Evolutionary conservation across 1,139 yeast genomes (phyloP).

Genomic region (Dujonia santamariae): DNA sequence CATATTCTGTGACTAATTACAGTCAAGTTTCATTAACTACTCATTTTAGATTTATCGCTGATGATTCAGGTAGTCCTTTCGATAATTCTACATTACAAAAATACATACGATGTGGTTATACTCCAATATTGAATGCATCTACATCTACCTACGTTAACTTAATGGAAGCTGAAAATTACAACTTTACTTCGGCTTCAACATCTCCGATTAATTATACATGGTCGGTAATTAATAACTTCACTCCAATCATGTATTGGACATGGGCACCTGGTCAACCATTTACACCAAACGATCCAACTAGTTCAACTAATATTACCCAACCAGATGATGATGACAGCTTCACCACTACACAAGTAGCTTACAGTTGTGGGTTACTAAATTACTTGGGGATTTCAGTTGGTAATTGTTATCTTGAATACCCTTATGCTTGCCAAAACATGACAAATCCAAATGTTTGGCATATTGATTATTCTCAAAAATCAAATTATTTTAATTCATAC

Average conservation of each 20-base stretch:
- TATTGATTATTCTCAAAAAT: slow-evolving; percentile 26
- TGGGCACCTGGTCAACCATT: slow-evolving; percentile 63
- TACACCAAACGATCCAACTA: slow-evolving; percentile 1
- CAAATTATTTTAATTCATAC: slow-evolving; percentile 52
- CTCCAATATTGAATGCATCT: slow-evolving; percentile 50
- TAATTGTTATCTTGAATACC: slow-evolving; percentile 57
- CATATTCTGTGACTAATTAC: too few relatives aligned
- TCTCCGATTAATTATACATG: slow-evolving; percentile 6
- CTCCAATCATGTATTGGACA: slow-evolving; percentile 56
- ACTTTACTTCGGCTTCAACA: background rate
- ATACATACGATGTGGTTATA: slow-evolving; percentile 52
- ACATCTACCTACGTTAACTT: background rate
- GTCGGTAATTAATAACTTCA: slow-evolving; percentile 19
- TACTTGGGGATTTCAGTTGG: slow-evolving; percentile 54
- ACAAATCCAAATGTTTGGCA: slow-evolving; percentile 46
- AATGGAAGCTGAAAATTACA: background rate
- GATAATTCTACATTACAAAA: slow-evolving; percentile 26
- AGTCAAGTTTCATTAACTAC: slow-evolving; percentile 16
- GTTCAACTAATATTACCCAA: background rate
- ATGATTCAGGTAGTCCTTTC: slow-evolving; percentile 28
- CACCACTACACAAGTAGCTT: slow-evolving; percentile 32
- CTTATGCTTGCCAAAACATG: slow-evolving; percentile 54
- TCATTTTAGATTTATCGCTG: slow-evolving; percentile 41
- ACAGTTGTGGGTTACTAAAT: slow-evolving; percentile 58
- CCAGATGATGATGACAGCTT: background rate